Evolutionary conservation across 176 grass and related monocot species (phyloP).

Genomic region (Zea mays): DNA sequence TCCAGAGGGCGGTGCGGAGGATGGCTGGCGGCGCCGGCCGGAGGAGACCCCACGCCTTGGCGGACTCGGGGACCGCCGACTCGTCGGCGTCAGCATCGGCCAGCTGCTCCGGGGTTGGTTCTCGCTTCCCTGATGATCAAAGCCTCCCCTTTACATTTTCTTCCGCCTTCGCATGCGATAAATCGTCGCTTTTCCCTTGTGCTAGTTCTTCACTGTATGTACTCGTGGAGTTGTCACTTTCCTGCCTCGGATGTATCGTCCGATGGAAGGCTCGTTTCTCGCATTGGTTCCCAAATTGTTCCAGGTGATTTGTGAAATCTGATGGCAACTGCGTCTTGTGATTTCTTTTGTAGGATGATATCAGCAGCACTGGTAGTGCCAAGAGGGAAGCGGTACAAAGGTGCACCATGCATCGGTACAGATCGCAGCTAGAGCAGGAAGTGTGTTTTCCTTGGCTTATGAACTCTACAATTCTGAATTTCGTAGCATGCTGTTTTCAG

Average conservation of each 20-base stretch:
- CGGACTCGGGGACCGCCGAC: constrained; percentile 15
- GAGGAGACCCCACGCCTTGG: constrained; percentile 11
- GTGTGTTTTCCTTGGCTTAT: constrained; percentile 38
- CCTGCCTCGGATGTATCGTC: constrained; percentile 13
- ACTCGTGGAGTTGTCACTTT: background rate
- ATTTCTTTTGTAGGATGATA: constrained; percentile 50
- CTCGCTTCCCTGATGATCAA: background rate
- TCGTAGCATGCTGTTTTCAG: background rate
- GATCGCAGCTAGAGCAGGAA: constrained; percentile 75
- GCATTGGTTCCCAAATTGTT: background rate
- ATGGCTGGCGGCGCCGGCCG: constrained; percentile 43
- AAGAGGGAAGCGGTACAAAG: constrained; percentile 44
- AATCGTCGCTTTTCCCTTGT: constrained; percentile 38
- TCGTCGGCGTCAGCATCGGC: constrained; percentile 22
- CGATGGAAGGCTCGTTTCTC: constrained; percentile 20
- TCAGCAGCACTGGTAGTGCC: constrained; percentile 42
- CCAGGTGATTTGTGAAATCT: constrained; percentile 15
- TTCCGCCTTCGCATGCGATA: background rate
- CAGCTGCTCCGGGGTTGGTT: constrained; percentile 61
- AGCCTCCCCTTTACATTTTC: background rate
- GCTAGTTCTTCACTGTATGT: constrained; percentile 19
- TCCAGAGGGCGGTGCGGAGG: constrained; percentile 70
- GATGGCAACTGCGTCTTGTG: background rate
- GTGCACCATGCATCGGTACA: constrained; percentile 51
- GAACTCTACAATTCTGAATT: background rate